Conservation (phyloP, 768 basidiomycete genomes). For the Mrakia blollopis region DNA sequence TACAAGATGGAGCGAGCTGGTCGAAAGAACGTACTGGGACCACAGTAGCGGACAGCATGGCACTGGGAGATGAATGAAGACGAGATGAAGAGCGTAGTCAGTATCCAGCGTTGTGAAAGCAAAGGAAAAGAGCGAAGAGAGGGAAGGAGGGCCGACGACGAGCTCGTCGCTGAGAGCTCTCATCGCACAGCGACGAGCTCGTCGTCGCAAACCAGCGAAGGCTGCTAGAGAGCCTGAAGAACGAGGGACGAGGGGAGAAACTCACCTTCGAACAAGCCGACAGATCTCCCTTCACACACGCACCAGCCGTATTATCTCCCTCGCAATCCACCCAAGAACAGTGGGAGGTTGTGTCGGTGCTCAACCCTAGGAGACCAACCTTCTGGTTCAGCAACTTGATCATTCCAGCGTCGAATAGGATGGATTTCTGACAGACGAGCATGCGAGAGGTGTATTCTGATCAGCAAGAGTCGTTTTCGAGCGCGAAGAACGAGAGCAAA, state of each 20-base stretch:
- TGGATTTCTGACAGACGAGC: not conserved
- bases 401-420: slow-evolving; percentile 1
- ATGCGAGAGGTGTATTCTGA: too few species aligned
- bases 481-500: not conserved
- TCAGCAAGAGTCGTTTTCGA: not conserved
- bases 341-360: not conserved
- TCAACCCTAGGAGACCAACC: not conserved
- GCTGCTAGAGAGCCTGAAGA: too few species aligned
- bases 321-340: not conserved
- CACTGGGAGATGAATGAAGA: not conserved
- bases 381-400: slow-evolving; percentile 4
- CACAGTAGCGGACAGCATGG: slow-evolving; percentile 1
- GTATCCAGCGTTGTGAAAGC: not conserved
- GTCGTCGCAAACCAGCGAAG: too few species aligned
- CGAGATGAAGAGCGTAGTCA: not conserved
- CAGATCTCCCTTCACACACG: not conserved
- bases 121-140: not conserved
- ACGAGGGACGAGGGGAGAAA: not conserved
- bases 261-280: not conserved
- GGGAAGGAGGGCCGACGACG: not conserved
- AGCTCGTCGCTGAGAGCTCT: too few species aligned
- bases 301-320: not conserved
- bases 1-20: not conserved
- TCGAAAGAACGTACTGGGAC: not conserved
- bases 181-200: too few species aligned